Percentiles rank a stretch among this genome's conserved stretches.
These are phyloP conservation scores for Mycocalia duriaeana DNA, from an alignment of 1,284 basidiomycete genomes.

Conservation along the genomic window DNA sequence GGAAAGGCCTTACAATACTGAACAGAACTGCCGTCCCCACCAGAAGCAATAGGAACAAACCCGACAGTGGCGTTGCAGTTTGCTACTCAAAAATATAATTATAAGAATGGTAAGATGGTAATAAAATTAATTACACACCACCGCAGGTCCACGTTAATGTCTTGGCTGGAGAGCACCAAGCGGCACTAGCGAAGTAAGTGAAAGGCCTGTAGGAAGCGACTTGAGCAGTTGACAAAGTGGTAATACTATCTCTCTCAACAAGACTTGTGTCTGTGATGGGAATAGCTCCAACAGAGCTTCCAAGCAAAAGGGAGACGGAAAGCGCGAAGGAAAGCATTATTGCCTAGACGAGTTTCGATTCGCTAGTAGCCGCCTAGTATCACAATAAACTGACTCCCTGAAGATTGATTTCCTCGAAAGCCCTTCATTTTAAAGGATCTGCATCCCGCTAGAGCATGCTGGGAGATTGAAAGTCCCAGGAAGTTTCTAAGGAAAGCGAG, in stretches of 20 bases:
- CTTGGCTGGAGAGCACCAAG: constrained; percentile 25
- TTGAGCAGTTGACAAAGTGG: constrained; percentile 19
- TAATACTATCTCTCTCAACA: constrained; percentile 21
- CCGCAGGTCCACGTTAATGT: constrained; percentile 21
- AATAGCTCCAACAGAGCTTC: background rate
- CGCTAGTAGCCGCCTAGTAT: no score
- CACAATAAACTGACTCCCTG: no score
- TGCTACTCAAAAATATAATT: constrained; percentile 13
- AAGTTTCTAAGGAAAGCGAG: no score
- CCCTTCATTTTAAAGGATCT: no score
- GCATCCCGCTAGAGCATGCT: no score
- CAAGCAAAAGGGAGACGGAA: background rate
- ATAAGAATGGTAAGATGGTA: background rate
- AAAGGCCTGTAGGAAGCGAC: constrained; percentile 27
- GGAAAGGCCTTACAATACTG: constrained; percentile 29
- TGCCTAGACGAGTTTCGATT: background rate
- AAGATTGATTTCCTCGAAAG: no score
- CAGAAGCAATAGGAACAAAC: constrained; percentile 33
- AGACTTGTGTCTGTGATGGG: constrained; percentile 4
- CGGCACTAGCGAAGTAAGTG: constrained; percentile 26
- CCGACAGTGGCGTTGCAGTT: constrained; percentile 32
- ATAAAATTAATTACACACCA: constrained; percentile 7
- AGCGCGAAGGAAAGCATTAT: background rate
- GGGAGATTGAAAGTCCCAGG: no score
- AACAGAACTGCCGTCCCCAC: constrained; percentile 32